Conservation (phyloP, 176 grass and related monocot species). For the Rhynchospora tenuis region DNA sequence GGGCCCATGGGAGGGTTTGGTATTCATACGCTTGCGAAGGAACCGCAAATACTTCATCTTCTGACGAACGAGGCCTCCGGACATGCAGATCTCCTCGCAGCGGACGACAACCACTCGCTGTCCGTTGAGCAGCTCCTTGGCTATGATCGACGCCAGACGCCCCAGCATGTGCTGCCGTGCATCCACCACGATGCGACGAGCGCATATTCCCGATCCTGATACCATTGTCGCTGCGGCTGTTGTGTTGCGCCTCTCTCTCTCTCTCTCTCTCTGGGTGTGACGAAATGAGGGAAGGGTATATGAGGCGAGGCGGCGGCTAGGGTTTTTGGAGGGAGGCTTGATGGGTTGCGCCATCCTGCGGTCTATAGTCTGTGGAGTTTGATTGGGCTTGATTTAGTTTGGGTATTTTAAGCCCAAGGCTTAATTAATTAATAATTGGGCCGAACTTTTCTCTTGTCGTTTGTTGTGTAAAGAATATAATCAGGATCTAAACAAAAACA, state of each 20-base stretch:
- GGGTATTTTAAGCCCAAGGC: no score
- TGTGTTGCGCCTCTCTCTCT: constrained; percentile 18
- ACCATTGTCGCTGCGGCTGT: constrained; percentile 34
- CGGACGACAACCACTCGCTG: constrained; percentile 75
- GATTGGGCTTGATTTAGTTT: no score
- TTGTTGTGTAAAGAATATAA: not conserved
- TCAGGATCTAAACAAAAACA: not conserved
- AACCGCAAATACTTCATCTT: constrained; percentile 94
- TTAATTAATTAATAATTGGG: no score
- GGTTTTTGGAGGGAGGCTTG: not conserved
- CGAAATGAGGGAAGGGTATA: not conserved
- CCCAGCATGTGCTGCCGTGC: constrained; percentile 91
- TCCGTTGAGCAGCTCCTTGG: constrained; percentile 83
- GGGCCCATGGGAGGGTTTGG: constrained; percentile 79
- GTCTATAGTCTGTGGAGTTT: not conserved
- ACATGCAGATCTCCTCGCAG: constrained; percentile 89
- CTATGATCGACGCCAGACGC: constrained; percentile 58
- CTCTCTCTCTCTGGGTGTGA: not conserved
- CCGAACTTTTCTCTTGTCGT: not conserved
- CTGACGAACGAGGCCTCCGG: constrained; percentile 67
- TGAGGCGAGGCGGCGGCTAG: constrained; percentile 18
- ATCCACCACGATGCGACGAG: constrained; percentile 55
- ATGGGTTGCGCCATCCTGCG: not conserved
- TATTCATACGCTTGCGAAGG: constrained; percentile 91
- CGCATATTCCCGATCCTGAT: constrained; percentile 69